Percentiles rank a stretch among this genome's conserved stretches.
Evolutionary conservation across 768 basidiomycete genomes (phyloP).

Genomic region (Pholiota microspora): DNA sequence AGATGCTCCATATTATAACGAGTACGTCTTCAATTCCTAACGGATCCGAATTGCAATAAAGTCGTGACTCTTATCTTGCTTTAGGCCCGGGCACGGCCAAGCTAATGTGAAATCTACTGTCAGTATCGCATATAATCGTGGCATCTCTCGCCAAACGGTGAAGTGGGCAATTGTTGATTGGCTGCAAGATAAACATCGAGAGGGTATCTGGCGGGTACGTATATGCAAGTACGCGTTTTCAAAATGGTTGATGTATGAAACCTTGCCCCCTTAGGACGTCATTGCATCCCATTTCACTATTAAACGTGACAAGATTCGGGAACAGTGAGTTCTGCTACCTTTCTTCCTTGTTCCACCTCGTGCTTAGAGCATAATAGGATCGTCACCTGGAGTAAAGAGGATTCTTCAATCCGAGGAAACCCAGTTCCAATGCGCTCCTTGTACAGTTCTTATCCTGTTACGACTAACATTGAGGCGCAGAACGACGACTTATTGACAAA

Average conservation of each 20-base stretch:
- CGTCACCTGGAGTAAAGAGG: conserved; percentile 17
- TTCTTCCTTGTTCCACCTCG: neutral
- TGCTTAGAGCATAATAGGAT: conserved; percentile 12
- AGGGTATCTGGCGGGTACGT: conserved; percentile 47
- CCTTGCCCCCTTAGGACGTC: conserved; percentile 36
- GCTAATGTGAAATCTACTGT: conserved; percentile 30
- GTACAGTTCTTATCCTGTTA: neutral
- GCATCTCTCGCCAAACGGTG: conserved; percentile 40
- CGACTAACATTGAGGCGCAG: neutral
- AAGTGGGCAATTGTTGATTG: conserved; percentile 56
- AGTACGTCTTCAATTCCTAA: conserved; percentile 32
- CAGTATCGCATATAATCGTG: conserved; percentile 46
- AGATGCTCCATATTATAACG: conserved; percentile 55
- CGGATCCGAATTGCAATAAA: neutral
- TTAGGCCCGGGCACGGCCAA: conserved; percentile 47
- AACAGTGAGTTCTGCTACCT: conserved; percentile 31
- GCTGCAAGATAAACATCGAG: conserved; percentile 39
- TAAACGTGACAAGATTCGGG: conserved; percentile 36
- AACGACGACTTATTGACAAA: conserved; percentile 30
- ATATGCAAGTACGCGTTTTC: neutral
- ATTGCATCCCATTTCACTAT: conserved; percentile 48
- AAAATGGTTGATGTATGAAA: conserved; percentile 5
- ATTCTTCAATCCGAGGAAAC: conserved; percentile 4
- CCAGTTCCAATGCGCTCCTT: neutral
- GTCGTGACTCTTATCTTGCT: conserved; percentile 2